These are phyloP conservation scores for Diaporthe australafricana DNA, from an alignment of 2,329 filamentous ascomycete species.

Conservation along the genomic window DNA sequence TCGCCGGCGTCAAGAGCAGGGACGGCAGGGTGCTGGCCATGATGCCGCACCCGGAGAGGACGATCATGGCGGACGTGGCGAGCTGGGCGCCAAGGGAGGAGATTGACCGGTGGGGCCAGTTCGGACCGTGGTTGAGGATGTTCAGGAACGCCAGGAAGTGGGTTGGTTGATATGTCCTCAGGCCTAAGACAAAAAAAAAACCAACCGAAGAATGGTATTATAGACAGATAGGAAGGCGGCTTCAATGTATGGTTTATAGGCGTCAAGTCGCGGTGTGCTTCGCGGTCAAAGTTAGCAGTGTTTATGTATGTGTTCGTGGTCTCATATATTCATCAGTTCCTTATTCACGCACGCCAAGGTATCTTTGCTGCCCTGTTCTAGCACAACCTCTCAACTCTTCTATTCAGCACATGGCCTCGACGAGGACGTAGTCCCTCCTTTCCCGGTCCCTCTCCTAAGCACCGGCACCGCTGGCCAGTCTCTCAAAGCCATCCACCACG, in stretches of 20 bases:
- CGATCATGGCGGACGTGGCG: slow-evolving; percentile 80
- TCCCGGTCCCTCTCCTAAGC: background rate
- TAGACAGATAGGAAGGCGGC: background rate
- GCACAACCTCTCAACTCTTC: background rate
- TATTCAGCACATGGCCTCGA: background rate
- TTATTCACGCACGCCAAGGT: slow-evolving; percentile 26
- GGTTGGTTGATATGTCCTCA: slow-evolving; percentile 70
- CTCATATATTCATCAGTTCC: slow-evolving; percentile 20
- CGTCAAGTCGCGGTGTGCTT: background rate
- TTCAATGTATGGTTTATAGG: background rate
- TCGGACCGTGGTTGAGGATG: slow-evolving; percentile 86
- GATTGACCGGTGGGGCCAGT: slow-evolving; percentile 78
- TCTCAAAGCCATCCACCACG: slow-evolving; percentile 73
- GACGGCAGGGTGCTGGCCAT: slow-evolving; percentile 87
- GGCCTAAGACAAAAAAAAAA: background rate
- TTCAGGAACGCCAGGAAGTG: slow-evolving; percentile 90
- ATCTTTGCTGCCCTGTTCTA: slow-evolving; percentile 28
- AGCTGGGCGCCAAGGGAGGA: slow-evolving; percentile 76
- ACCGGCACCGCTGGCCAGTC: slow-evolving; percentile 42
- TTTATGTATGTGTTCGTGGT: slow-evolving; percentile 1
- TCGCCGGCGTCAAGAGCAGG: slow-evolving; percentile 81
- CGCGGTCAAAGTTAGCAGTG: background rate
- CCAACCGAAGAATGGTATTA: background rate
- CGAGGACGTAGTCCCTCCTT: background rate
- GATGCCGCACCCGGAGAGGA: slow-evolving; percentile 96